Evolutionary conservation across 2,329 filamentous ascomycete genomes (phyloP).

Genomic region (Didymella arachidicola): DNA sequence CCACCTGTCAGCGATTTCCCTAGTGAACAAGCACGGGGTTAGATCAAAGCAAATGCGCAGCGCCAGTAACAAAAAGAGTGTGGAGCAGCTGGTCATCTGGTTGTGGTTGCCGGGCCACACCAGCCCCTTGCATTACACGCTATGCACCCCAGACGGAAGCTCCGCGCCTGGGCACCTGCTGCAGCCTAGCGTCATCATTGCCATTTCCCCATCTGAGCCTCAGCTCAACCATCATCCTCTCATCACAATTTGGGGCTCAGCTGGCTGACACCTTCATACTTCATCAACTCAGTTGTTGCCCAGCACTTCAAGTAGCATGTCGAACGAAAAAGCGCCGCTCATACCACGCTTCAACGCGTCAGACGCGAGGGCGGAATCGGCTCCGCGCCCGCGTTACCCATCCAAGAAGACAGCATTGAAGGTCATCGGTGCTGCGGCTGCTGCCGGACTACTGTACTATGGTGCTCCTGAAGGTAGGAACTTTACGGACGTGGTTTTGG

Average conservation of each 20-base stretch:
- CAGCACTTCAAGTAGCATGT: constrained; percentile 23
- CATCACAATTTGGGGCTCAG: constrained; percentile 30
- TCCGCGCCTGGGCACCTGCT: constrained; percentile 23
- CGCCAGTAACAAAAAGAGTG: neutral
- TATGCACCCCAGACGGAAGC: constrained; percentile 34
- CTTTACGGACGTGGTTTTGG: too few species aligned
- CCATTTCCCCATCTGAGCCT: constrained; percentile 13
- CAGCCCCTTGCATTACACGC: constrained; percentile 28
- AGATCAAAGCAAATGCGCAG: neutral
- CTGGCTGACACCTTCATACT: constrained; percentile 31
- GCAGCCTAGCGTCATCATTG: constrained; percentile 27
- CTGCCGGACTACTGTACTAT: constrained; percentile 33
- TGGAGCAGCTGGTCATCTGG: constrained; percentile 7
- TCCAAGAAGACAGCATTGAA: constrained; percentile 25
- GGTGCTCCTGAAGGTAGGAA: constrained; percentile 24
- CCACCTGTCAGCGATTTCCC: neutral
- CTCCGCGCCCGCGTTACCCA: constrained; percentile 24
- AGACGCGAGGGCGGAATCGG: constrained; percentile 9
- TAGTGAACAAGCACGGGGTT: neutral
- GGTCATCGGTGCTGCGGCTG: constrained; percentile 28
- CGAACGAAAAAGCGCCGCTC: constrained; percentile 33
- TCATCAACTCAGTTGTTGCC: neutral
- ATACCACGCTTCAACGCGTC: constrained; percentile 24
- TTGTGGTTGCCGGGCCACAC: constrained; percentile 12
- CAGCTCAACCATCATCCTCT: constrained; percentile 7